These are phyloP conservation scores for Ascobolus immersus DNA, from an alignment of 495 filamentous ascomycete species.

Conservation along the genomic window DNA sequence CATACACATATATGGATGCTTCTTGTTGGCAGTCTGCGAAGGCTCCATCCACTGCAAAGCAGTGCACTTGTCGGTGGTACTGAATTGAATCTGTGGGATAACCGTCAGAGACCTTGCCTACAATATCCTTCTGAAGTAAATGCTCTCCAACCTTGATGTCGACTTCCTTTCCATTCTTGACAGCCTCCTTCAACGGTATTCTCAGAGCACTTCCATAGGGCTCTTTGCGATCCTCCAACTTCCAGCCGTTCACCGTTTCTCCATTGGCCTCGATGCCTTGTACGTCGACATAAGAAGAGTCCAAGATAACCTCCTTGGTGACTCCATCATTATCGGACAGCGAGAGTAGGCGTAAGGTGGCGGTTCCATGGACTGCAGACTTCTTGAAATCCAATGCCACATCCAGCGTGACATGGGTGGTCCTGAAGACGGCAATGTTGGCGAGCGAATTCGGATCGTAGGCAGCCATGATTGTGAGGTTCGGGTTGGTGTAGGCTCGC, in stretches of 20 bases:
- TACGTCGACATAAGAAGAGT: constrained; percentile 60
- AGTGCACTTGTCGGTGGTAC: constrained; percentile 66
- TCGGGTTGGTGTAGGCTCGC: no score
- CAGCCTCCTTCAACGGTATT: constrained; percentile 37
- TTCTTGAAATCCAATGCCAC: constrained; percentile 59
- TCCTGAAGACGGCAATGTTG: constrained; percentile 69
- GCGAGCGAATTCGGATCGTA: constrained; percentile 83
- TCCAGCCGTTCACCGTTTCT: constrained; percentile 31
- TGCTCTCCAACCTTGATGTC: constrained; percentile 26
- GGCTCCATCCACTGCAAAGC: constrained; percentile 83
- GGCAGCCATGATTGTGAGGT: no score
- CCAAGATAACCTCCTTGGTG: constrained; percentile 53
- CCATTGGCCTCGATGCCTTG: constrained; percentile 38
- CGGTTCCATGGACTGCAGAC: constrained; percentile 46
- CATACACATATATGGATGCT: constrained; percentile 77
- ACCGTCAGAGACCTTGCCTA: background rate
- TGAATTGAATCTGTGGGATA: constrained; percentile 23
- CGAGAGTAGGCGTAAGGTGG: constrained; percentile 42
- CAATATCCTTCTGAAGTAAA: background rate
- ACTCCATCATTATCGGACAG: constrained; percentile 41
- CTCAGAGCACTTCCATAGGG: constrained; percentile 60
- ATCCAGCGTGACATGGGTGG: constrained; percentile 52
- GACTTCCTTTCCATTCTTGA: constrained; percentile 34
- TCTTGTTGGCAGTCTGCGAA: constrained; percentile 74
- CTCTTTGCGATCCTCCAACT: constrained; percentile 36